These are phyloP conservation scores for Russula abietina DNA, from an alignment of 768 basidiomycete species.

Conservation along the genomic window DNA sequence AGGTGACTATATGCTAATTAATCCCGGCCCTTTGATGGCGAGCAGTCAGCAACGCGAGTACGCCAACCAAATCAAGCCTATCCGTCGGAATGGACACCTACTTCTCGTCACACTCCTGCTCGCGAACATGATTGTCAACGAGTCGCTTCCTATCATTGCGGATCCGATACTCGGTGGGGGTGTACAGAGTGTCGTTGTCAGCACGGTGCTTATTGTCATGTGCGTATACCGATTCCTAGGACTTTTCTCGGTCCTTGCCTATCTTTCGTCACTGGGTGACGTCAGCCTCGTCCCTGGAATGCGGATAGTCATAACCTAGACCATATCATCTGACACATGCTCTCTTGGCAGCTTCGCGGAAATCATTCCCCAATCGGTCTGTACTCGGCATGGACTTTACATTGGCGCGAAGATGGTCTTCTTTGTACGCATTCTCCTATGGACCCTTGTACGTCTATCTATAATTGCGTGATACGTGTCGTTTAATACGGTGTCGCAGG, in stretches of 20 bases:
- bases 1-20: slow-evolving; percentile 14
- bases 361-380: slow-evolving; percentile 90
- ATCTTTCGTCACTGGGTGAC: neutral
- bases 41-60: slow-evolving; percentile 71
- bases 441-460: slow-evolving; percentile 46
- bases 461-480: neutral
- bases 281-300: neutral
- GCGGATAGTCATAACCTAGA: neutral
- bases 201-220: slow-evolving; percentile 84
- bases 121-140: slow-evolving; percentile 91
- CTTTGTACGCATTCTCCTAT: slow-evolving; percentile 62
- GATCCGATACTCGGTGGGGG: slow-evolving; percentile 78
- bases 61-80: slow-evolving; percentile 80
- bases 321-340: neutral
- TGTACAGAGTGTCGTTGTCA: slow-evolving; percentile 67
- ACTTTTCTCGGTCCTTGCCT: neutral
- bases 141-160: slow-evolving; percentile 77
- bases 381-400: slow-evolving; percentile 83
- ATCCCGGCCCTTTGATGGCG: neutral
- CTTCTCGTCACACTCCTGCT: slow-evolving; percentile 77
- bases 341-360: slow-evolving; percentile 62
- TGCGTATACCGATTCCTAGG: too few species aligned
- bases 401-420: slow-evolving; percentile 83
- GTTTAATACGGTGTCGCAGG: slow-evolving; percentile 36
- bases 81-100: slow-evolving; percentile 77